These are phyloP conservation scores for Mucor irregularis DNA, from an alignment of 371 early-diverging fungal genomes.

Conservation along the genomic window DNA sequence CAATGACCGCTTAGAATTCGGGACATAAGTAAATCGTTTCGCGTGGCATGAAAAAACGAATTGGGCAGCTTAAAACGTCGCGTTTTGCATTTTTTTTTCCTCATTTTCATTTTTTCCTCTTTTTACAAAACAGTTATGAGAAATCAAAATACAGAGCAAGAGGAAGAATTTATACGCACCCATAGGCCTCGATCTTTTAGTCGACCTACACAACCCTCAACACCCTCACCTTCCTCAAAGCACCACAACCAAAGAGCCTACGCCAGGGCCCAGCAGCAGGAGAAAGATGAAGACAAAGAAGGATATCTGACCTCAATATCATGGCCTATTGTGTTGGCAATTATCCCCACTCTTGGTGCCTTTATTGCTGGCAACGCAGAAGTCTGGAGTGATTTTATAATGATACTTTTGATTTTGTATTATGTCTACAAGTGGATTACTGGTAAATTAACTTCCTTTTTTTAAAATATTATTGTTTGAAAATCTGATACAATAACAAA, in stretches of 20 bases:
- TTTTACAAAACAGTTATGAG: neutral
- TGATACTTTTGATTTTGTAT: constrained; percentile 59
- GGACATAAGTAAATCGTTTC: neutral
- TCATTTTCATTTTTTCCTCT: neutral
- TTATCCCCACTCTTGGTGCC: constrained; percentile 64
- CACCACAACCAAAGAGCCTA: neutral
- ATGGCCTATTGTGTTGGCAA: constrained; percentile 70
- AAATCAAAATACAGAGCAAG: neutral
- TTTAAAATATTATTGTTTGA: too few relatives aligned
- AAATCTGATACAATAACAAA: neutral
- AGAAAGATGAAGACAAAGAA: neutral
- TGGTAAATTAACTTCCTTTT: constrained; percentile 52
- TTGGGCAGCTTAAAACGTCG: too few relatives aligned
- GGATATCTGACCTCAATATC: constrained; percentile 32
- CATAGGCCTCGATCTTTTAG: neutral
- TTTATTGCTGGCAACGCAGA: constrained; percentile 67
- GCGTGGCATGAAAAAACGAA: neutral
- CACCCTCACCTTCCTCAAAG: neutral
- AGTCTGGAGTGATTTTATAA: constrained; percentile 67
- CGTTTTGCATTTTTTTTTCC: neutral
- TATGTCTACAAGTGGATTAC: constrained; percentile 72
- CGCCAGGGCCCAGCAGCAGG: neutral
- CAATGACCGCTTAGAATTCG: too few relatives aligned
- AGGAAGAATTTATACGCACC: neutral
- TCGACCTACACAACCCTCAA: neutral